Percentiles rank a stretch among this genome's conserved stretches.
These are phyloP conservation scores for Vanrija sp. DNA, from an alignment of 1,284 basidiomycete species.

Conservation along the genomic window DNA sequence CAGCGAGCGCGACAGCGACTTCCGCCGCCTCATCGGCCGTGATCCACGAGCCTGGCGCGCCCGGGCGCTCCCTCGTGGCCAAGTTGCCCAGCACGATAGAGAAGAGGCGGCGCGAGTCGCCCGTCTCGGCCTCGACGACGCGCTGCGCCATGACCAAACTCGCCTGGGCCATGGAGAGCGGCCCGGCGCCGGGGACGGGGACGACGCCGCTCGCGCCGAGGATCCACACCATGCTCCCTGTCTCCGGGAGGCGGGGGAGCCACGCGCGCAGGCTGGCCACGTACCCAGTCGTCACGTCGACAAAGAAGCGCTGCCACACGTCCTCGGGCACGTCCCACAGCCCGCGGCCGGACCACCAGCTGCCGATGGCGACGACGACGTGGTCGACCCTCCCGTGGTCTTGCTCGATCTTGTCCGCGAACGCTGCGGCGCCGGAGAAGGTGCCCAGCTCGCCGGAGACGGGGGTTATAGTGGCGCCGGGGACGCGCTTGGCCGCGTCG, in stretches of 20 bases:
- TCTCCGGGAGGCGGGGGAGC: neutral
- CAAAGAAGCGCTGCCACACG: neutral
- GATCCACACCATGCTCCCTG: neutral
- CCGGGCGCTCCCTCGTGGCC: neutral
- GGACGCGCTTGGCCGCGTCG: neutral
- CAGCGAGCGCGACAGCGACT: neutral
- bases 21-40: neutral
- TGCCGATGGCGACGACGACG: neutral
- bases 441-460: neutral
- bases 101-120: neutral
- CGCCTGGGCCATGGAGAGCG: neutral
- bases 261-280: neutral
- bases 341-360: neutral
- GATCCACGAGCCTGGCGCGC: neutral
- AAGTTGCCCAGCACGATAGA: neutral
- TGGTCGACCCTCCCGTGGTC: neutral
- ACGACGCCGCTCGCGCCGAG: neutral
- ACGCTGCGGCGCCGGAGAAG: neutral
- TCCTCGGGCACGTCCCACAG: neutral
- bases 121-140: neutral
- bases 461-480: neutral
- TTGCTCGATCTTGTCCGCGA: neutral
- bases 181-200: neutral
- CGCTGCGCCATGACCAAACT: neutral
- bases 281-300: neutral